Evolutionary conservation across 2,329 filamentous ascomycete genomes (phyloP), one percentile per base, ranked within the genome.

Genomic region (Aspergillus unguis): DNA sequence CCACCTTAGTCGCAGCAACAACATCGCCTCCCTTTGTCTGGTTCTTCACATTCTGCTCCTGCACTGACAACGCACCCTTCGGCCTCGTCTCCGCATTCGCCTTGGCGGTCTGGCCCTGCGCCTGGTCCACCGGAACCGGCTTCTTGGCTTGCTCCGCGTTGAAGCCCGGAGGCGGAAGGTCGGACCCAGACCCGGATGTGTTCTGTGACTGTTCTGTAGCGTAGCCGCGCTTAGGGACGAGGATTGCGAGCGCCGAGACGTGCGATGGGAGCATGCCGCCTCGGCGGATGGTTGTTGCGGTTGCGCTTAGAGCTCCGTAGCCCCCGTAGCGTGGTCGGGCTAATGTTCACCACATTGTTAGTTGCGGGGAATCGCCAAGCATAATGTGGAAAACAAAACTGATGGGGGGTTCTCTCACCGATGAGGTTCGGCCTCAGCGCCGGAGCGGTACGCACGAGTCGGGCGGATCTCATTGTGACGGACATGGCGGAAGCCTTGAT

Each of bases 81-180:
- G 74, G 68, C 6, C 73, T 76, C 3, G 75, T 69, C 42, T 72
- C 65, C 29, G 58, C 59, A 29, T 40, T 56, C 27, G 71, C 68
- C 38, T 70, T 70, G 59, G 71, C 69, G 52, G 57, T 52, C 3
- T 59, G 51, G 55, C 64, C 56, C 48, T 71, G 65, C 27, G 63
- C 56, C 17, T 61, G 60, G 50, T 86, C 82, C 65, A 83, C 83
- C 2, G 84, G 74, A 44, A 94, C 77, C 9, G 91, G 88, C 69
- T 91, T 92, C 81, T 91, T 92, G 61, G 92, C 92, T 75, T 90
- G 80, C 66, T 92, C 86, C n/a, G 88, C 79, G 68, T 94, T 92
- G 78, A 96, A 96, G 28, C 92, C 92, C 10, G 91, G 92, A 52
- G 92, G 92, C 41, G 90, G 92, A 44, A 82, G 77, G 47, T 81